These are phyloP conservation scores for Populus euphratica DNA, from an alignment of 345 rosid species.

Conservation along the genomic window DNA sequence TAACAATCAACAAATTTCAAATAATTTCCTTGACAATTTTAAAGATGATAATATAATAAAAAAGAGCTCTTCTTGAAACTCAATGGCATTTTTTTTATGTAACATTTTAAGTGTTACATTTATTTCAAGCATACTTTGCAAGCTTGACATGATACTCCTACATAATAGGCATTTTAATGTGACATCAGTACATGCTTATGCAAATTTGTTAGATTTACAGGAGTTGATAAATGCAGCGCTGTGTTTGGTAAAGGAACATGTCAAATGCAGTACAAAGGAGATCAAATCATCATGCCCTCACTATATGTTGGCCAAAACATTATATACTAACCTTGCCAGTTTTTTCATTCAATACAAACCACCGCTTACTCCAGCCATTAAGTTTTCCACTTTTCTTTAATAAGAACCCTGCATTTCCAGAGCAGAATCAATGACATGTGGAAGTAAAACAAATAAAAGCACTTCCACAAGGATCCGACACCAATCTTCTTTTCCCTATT, in stretches of 20 bases:
- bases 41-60: neutral
- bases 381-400: conserved; percentile 91
- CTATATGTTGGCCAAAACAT: neutral
- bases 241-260: neutral
- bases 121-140: neutral
- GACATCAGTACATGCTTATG: neutral
- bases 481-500: neutral
- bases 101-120: neutral
- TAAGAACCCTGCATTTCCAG: conserved; percentile 63
- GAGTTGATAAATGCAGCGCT: neutral
- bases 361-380: conserved; percentile 85
- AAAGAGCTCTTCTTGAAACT: neutral
- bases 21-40: neutral
- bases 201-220: neutral
- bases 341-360: conserved; percentile 98
- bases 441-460: neutral
- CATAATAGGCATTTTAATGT: neutral
- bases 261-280: neutral
- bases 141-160: neutral
- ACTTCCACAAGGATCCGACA: neutral
- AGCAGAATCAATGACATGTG: neutral
- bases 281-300: neutral
- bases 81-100: neutral
- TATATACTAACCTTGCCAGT: conserved; percentile 71
- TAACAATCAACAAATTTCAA: neutral